phyloP scores from a whole-genome alignment of 345 rosid species.

The Eucalyptus pauciflora region DNA sequence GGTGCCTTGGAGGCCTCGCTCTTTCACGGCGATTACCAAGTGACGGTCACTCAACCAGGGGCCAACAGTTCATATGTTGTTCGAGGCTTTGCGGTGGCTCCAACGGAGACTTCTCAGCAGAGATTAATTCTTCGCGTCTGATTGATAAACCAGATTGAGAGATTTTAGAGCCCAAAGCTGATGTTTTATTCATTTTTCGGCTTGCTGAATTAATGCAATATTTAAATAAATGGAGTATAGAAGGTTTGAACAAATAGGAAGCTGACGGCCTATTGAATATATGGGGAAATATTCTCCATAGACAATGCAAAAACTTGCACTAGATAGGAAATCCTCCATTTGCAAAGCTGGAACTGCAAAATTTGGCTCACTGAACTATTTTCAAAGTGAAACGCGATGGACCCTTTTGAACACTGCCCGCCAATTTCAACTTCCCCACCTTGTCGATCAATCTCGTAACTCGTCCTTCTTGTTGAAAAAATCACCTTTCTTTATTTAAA shows the following conservation, averaged over 20 bases:
- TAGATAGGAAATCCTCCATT: not conserved
- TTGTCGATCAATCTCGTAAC: not conserved
- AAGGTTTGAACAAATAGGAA: not conserved
- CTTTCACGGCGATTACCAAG: slow-evolving; percentile 42
- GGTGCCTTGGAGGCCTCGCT: slow-evolving; percentile 52
- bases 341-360: not conserved
- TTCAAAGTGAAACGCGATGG: not conserved
- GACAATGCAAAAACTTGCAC: not conserved
- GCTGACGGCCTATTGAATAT: not conserved
- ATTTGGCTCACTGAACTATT: not conserved
- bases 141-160: not conserved
- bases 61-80: not conserved
- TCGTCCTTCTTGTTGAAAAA: not conserved
- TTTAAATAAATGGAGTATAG: not conserved
- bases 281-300: not conserved
- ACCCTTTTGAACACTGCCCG: not conserved
- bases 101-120: not conserved
- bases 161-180: not conserved
- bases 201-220: not conserved
- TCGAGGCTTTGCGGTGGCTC: not conserved
- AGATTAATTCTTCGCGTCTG: not conserved
- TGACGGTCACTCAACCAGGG: slow-evolving; percentile 9
- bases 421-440: not conserved
- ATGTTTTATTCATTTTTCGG: not conserved
- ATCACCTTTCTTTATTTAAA: not conserved